Conservation (phyloP, 495 filamentous ascomycete genomes). For the Talaromyces liani region DNA sequence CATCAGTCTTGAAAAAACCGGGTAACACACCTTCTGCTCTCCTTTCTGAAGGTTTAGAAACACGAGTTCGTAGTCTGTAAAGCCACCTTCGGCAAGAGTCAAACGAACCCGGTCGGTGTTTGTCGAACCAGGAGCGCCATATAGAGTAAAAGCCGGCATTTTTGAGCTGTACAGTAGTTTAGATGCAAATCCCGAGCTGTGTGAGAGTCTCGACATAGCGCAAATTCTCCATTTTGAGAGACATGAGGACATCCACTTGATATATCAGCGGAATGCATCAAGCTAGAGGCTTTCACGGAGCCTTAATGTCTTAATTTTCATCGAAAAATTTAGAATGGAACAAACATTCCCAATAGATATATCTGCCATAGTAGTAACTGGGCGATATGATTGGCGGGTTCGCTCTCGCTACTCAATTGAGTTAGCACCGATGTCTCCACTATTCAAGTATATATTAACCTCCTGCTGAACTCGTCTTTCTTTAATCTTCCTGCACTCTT, state of each 20-base stretch:
- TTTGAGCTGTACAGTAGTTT: slow-evolving; percentile 23
- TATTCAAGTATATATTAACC: slow-evolving; percentile 16
- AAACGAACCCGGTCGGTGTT: slow-evolving; percentile 30
- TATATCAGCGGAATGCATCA: slow-evolving; percentile 21
- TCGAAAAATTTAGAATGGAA: slow-evolving; percentile 6
- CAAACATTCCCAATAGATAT: not conserved
- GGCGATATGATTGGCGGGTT: slow-evolving; percentile 22
- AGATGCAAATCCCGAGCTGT: slow-evolving; percentile 14
- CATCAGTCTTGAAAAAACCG: slow-evolving; percentile 9
- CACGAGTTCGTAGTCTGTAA: slow-evolving; percentile 29
- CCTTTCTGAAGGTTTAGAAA: slow-evolving; percentile 26
- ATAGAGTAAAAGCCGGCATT: slow-evolving; percentile 32
- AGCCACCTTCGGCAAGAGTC: slow-evolving; percentile 29
- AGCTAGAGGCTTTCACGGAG: slow-evolving; percentile 37
- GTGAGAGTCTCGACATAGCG: slow-evolving; percentile 14
- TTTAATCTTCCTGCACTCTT: slow-evolving; percentile 13
- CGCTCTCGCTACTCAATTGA: slow-evolving; percentile 23
- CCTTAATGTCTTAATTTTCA: slow-evolving; percentile 13
- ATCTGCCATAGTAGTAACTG: not conserved
- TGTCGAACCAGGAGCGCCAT: slow-evolving; percentile 28
- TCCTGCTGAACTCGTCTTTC: slow-evolving; percentile 13
- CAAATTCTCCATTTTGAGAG: slow-evolving; percentile 16
- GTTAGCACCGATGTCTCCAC: slow-evolving; percentile 15
- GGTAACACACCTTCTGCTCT: slow-evolving; percentile 26
- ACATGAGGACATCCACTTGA: slow-evolving; percentile 14